Evolutionary conservation across 1,284 basidiomycete genomes (phyloP).

Genomic region (Xerocomus nothofagi): DNA sequence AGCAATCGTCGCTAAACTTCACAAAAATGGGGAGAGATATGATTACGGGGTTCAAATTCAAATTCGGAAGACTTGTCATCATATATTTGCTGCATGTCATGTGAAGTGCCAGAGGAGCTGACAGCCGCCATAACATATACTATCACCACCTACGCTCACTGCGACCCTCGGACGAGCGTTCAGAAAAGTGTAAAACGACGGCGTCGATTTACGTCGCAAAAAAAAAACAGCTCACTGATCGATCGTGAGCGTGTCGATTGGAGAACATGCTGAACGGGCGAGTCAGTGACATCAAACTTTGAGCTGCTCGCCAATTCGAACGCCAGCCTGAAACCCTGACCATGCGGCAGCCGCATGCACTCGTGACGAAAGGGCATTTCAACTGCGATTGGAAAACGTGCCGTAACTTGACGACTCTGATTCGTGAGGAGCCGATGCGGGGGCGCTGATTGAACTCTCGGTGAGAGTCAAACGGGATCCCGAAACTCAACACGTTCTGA

Average conservation of each 20-base stretch:
- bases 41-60: too few relatives aligned
- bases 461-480: constrained; percentile 15
- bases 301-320: not conserved
- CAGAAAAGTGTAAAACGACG: not conserved
- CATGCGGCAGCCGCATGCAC: constrained; percentile 17
- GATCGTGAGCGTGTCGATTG: not conserved
- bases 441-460: not conserved
- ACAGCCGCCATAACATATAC: not conserved
- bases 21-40: constrained; percentile 27
- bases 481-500: constrained; percentile 7
- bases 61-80: too few relatives aligned
- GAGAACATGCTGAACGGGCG: constrained; percentile 18
- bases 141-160: too few relatives aligned
- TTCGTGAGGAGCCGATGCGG: too few relatives aligned
- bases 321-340: constrained; percentile 10
- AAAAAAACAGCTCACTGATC: not conserved
- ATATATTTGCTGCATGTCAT: too few relatives aligned
- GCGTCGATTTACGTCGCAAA: not conserved
- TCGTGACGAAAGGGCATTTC: not conserved
- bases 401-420: constrained; percentile 2
- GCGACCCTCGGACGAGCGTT: too few relatives aligned
- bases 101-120: not conserved
- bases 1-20: constrained; percentile 16
- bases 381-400: constrained; percentile 1
- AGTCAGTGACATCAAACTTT: constrained; percentile 6